Evolutionary conservation across 371 early-diverging fungal genomes (phyloP).

Genomic region (Smittium mucronatum): DNA sequence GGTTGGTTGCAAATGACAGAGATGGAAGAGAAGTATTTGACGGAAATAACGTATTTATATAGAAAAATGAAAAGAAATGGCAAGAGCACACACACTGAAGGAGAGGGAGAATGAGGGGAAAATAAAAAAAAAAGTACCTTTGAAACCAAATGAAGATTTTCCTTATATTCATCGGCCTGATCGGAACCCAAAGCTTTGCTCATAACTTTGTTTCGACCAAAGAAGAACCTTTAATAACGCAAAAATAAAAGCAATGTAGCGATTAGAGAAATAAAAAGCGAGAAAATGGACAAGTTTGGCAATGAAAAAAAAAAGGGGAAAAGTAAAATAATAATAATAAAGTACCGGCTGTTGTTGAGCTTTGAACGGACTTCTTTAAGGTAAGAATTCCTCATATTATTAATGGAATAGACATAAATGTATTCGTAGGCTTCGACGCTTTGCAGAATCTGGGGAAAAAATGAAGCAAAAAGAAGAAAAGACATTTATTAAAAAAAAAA

Average conservation of each 20-base stretch:
- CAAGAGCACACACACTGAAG: too few relatives aligned
- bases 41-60: not conserved
- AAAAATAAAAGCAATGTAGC: not conserved
- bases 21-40: not conserved
- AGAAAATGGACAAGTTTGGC: not conserved
- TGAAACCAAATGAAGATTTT: conserved; percentile 42
- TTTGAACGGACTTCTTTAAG: conserved; percentile 72
- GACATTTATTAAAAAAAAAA: not conserved
- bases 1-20: too few relatives aligned
- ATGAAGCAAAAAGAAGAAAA: too few relatives aligned
- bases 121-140: conserved; percentile 17
- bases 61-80: conserved; percentile 14
- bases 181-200: conserved; percentile 79
- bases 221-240: conserved; percentile 44
- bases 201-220: conserved; percentile 86
- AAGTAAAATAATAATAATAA: too few relatives aligned
- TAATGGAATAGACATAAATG: conserved; percentile 72
- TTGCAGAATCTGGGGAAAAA: conserved; percentile 44
- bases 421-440: conserved; percentile 53
- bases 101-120: not conserved
- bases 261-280: not conserved
- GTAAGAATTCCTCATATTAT: conserved; percentile 85
- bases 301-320: too few relatives aligned
- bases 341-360: conserved; percentile 40
- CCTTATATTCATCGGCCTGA: conserved; percentile 59